phyloP scores from a whole-genome alignment of 768 basidiomycete genomes.

The Tephrocybe sp. region DNA sequence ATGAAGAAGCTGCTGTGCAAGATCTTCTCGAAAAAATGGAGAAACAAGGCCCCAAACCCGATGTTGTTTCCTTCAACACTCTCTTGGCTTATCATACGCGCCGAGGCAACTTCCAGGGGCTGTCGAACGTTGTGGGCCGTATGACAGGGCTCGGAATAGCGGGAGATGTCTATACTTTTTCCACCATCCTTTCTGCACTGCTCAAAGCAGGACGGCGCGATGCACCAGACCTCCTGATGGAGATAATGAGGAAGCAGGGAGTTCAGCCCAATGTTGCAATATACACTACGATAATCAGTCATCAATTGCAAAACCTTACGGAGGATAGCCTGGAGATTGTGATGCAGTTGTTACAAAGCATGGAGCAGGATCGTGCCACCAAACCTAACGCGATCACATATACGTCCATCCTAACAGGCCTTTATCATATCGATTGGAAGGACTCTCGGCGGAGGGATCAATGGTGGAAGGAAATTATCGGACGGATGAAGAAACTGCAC shows the following conservation, averaged over 20 bases:
- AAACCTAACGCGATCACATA: constrained; percentile 82
- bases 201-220: constrained; percentile 68
- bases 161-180: constrained; percentile 86
- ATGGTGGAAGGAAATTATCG: constrained; percentile 49
- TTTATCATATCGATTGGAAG: constrained; percentile 62
- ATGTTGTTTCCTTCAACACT: constrained; percentile 80
- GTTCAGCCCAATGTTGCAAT: constrained; percentile 74
- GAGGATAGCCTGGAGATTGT: constrained; percentile 58
- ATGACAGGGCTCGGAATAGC: constrained; percentile 54
- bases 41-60: constrained; percentile 56
- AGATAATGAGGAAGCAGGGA: constrained; percentile 75
- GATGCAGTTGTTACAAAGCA: constrained; percentile 67
- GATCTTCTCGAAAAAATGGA: constrained; percentile 46
- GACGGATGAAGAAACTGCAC: constrained; percentile 56
- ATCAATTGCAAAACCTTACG: constrained; percentile 60
- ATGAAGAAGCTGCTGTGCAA: constrained; percentile 38
- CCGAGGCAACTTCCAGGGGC: constrained; percentile 58
- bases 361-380: constrained; percentile 60
- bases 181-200: constrained; percentile 79
- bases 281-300: constrained; percentile 78
- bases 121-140: constrained; percentile 57
- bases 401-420: constrained; percentile 72
- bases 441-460: constrained; percentile 42
- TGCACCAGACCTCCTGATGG: constrained; percentile 61
- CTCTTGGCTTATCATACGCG: constrained; percentile 70